Conservation (phyloP, 805 yeast species). For the Candida anglica region DNA sequence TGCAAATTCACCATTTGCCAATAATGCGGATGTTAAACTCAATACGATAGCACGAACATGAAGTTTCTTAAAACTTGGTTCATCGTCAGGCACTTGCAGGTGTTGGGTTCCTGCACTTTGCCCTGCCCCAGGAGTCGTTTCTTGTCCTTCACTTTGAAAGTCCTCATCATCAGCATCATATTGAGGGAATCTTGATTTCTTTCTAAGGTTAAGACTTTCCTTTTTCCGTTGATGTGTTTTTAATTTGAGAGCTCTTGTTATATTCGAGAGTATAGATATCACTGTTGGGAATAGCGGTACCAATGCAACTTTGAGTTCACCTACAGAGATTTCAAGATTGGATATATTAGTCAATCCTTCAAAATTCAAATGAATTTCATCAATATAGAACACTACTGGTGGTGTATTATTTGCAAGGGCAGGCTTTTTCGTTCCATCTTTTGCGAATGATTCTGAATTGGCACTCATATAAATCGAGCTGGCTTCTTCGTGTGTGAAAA, state of each 20-base stretch:
- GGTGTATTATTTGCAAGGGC: conserved; percentile 5
- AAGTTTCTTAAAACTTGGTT: conserved; percentile 36
- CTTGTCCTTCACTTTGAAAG: too few relatives aligned
- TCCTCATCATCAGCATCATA: conserved; percentile 11
- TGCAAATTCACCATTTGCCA: conserved; percentile 36
- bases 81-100: too few relatives aligned
- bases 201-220: conserved; percentile 5
- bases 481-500: conserved; percentile 66
- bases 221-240: conserved; percentile 26
- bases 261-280: conserved; percentile 30
- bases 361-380: conserved; percentile 38
- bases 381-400: conserved; percentile 26
- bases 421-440: conserved; percentile 2
- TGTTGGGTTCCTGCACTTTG: too few relatives aligned
- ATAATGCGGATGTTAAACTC: conserved; percentile 46
- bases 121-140: too few relatives aligned
- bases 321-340: conserved; percentile 37
- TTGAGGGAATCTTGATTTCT: conserved; percentile 20
- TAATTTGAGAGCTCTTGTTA: conserved; percentile 31
- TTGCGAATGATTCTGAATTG: conserved; percentile 45
- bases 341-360: conserved; percentile 39
- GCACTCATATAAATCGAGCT: conserved; percentile 82
- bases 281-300: conserved; percentile 40
- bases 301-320: conserved; percentile 38
- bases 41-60: conserved; percentile 33